A percentile compares a stretch with the other conserved stretches of the same genome.
Conservation (phyloP, 1,139 yeast species). For the Zhuliangozyma blackwelliae region DNA sequence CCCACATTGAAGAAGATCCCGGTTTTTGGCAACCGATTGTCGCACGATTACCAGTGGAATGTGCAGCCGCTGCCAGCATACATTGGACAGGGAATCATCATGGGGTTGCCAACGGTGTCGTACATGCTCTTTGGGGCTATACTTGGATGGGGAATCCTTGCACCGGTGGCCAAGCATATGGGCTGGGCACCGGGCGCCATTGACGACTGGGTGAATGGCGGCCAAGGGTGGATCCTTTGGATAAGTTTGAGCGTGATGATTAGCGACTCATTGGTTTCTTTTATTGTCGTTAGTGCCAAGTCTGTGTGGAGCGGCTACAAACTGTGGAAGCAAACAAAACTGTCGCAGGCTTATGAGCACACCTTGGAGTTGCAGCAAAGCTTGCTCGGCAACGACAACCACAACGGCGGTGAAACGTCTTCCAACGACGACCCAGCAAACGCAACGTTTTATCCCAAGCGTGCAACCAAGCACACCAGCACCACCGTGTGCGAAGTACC, state of each 20-base stretch:
- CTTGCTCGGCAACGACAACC: constrained; percentile 4
- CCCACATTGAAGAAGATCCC: constrained; percentile 72
- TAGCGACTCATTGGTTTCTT: constrained; percentile 82
- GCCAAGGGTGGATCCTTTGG: constrained; percentile 98
- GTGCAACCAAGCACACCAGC: not conserved
- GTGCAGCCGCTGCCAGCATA: constrained; percentile 97
- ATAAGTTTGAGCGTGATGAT: constrained; percentile 90
- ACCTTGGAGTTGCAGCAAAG: constrained; percentile 9
- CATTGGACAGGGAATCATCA: constrained; percentile 94
- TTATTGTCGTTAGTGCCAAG: constrained; percentile 55
- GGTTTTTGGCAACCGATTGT: constrained; percentile 64
- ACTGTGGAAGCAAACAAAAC: constrained; percentile 1
- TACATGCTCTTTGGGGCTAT: constrained; percentile 89
- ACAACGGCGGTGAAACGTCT: constrained; percentile 1
- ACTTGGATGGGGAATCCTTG: constrained; percentile 86
- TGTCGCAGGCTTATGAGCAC: constrained; percentile 1
- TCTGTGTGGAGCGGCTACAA: constrained; percentile 23
- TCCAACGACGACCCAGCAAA: constrained; percentile 19
- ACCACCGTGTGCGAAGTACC: constrained; percentile 11
- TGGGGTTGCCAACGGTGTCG: constrained; percentile 90
- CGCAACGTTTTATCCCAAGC: constrained; percentile 4
- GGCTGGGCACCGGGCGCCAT: constrained; percentile 91
- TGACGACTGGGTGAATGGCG: constrained; percentile 89
- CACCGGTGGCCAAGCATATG: constrained; percentile 65
- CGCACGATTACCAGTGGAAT: constrained; percentile 72